phyloP scores from a whole-genome alignment of 768 basidiomycete genomes.

The Lepiota subincarnata region DNA sequence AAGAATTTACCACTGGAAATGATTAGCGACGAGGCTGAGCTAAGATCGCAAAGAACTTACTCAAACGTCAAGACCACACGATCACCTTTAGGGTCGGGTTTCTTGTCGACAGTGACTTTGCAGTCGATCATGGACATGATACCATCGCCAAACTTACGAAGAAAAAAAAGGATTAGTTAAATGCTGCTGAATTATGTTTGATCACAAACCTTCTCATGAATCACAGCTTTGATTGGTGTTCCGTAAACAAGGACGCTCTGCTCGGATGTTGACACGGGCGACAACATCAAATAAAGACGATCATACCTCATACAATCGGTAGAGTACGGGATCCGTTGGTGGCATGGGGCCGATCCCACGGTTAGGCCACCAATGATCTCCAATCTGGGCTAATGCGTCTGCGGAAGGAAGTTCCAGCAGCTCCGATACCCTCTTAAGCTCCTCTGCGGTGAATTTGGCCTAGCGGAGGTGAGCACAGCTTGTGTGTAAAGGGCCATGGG shows the following conservation, averaged over 20 bases:
- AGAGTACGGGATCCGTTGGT: slow-evolving; percentile 76
- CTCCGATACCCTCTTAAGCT: slow-evolving; percentile 48
- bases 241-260: slow-evolving; percentile 76
- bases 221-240: slow-evolving; percentile 74
- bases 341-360: slow-evolving; percentile 68
- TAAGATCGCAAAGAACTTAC: slow-evolving; percentile 37
- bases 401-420: slow-evolving; percentile 44
- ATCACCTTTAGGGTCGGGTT: slow-evolving; percentile 74
- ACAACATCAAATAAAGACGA: background rate
- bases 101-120: slow-evolving; percentile 61
- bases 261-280: background rate
- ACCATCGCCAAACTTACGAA: slow-evolving; percentile 84
- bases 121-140: slow-evolving; percentile 92
- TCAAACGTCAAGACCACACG: slow-evolving; percentile 78
- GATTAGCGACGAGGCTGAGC: slow-evolving; percentile 1
- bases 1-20: slow-evolving; percentile 67
- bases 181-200: background rate
- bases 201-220: slow-evolving; percentile 68
- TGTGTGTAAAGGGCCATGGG: background rate
- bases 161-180: slow-evolving; percentile 3
- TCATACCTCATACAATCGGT: slow-evolving; percentile 77
- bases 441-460: slow-evolving; percentile 66
- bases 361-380: slow-evolving; percentile 70
- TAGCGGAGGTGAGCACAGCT: slow-evolving; percentile 20
- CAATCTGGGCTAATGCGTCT: slow-evolving; percentile 42